Base-by-base conservation (phyloP, 2,329 filamentous ascomycete species). In the Endothia cerciana region DNA sequence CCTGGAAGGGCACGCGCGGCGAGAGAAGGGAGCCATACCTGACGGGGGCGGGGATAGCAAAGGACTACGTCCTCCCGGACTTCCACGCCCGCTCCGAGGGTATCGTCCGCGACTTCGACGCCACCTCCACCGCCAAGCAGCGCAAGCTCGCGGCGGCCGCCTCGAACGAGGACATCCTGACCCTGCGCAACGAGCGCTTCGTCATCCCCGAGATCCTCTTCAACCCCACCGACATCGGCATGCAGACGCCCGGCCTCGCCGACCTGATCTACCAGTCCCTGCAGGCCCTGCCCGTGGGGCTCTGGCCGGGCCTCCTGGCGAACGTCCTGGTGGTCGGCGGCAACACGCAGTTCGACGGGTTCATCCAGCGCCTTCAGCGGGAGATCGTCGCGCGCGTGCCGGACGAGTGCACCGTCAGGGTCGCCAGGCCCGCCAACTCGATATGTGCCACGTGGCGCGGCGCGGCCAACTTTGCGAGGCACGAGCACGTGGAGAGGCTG, bases 51-150 rank as follows among this genome's bases (percentile, higher is more conserved):
- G 86, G 85, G 5, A 87, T 97, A 41, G 91, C 93, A 6, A 89
- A 94, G 65, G 94, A 99, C 74, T 99, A 97, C 74, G 89, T 98
- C 25, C 83, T 99, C 1, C 95, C 95, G 0, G 94, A 99, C 76
- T 90, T 87, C 68, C 85, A 89, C 70, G 79, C 81, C 0, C 78
- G 82, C 3, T 77, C 78, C 3, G 81, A 89, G 56, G 94, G 94
- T 1, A 85, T 91, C 61, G 82, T 93, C 38, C 85, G 91, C 63
- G 90, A 93, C 3, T 93, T 94, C 73, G 92, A 97, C 72, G 87
- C 92, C 0, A 62, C 56, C 0, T 79, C 84, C 0, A 79, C 83
- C 38, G 85, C 89, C 51, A 82, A 80, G 55, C 79, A 82, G 2
- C 77, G 77, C 36, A 84, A 82, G 70, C 72, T 82, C 19, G 76